Evolutionary conservation across 2,329 filamentous ascomycete genomes (phyloP), one percentile per base, ranked within the genome.

Genomic region (Paraphoma sp.): DNA sequence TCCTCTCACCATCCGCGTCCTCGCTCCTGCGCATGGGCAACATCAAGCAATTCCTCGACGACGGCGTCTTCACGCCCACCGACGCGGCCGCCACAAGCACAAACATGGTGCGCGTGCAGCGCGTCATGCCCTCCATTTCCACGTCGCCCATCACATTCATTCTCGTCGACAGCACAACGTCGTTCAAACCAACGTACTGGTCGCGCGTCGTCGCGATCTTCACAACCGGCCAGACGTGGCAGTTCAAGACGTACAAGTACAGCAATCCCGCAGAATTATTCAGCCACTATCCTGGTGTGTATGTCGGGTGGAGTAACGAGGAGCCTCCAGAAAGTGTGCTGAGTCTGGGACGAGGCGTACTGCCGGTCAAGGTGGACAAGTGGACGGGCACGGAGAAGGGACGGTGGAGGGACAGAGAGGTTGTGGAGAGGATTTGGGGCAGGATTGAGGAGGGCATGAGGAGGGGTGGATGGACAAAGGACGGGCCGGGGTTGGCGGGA

Each of bases 181-280:
- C 95, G 76, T 99, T 99, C 85, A 96, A 97, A 76, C 95, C 95
- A 0, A 93, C 98, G 74, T 97, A 98, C 82, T 99, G 95, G 95
- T 89, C 89, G 70, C 89, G 93, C 49, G 90, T 99, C 6, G 95
- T 97, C 1, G 95, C 91, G 11, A 93, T 99, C 54, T 98, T 99
- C 80, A 99, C 95, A 0, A 99, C 95, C 0, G 95, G 95, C 33
- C 95, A 99, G 80, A 88, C 90, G 9, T 99, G 95, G 95, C 95
- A 99, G 79, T 99, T 99, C 81, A 97, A 97, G 80, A 91, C 88
- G 65, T 99, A 99, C 85, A 97, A 96, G 78, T 99, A 95, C 92
- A 89, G 89, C 65, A 89, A 90, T 53, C 91, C 95, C 0, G 85
- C 88, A 12, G 95, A 98, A 72, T 83, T 99, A 48, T 99, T 99